A percentile compares a stretch with the other conserved stretches of the same genome.
Conservation (phyloP, 2,329 filamentous ascomycete genomes). For the Colletotrichum acutatum region DNA sequence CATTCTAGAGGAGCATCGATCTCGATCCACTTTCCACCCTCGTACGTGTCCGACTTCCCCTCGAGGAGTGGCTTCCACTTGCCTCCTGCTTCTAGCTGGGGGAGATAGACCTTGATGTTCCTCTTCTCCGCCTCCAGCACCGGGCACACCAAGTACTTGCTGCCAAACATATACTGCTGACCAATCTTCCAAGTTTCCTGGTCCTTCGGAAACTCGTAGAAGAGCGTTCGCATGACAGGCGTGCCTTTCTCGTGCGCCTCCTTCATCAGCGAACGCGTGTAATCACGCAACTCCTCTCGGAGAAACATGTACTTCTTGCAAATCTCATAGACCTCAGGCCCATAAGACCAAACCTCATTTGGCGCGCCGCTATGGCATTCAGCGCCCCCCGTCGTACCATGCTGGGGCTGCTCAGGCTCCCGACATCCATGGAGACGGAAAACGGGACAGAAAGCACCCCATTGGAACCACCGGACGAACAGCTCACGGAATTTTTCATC, state of each 20-base stretch:
- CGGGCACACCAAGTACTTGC: constrained; percentile 67
- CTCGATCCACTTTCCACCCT: constrained; percentile 32
- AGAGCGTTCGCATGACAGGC: constrained; percentile 71
- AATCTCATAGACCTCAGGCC: constrained; percentile 68
- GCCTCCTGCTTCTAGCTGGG: constrained; percentile 39
- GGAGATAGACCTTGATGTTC: constrained; percentile 63
- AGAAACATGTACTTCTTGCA: constrained; percentile 69
- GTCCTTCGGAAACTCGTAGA: constrained; percentile 72
- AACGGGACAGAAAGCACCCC: constrained; percentile 74
- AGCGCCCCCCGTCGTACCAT: constrained; percentile 34
- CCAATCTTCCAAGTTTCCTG: constrained; percentile 64
- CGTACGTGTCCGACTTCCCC: constrained; percentile 7
- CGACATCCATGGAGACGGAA: constrained; percentile 75
- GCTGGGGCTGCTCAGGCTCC: constrained; percentile 59
- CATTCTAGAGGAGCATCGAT: constrained; percentile 34
- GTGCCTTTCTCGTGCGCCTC: constrained; percentile 69
- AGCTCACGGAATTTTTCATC: constrained; percentile 69
- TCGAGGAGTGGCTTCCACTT: constrained; percentile 31
- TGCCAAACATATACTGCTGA: constrained; percentile 73
- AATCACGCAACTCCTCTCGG: constrained; percentile 67
- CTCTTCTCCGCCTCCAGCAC: constrained; percentile 61
- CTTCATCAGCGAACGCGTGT: constrained; percentile 67
- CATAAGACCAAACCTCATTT: constrained; percentile 76
- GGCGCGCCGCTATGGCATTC: constrained; percentile 59
- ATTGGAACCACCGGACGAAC: constrained; percentile 76